Conservation (phyloP, 2,329 filamentous ascomycete genomes). For the Orbilia quercus region DNA sequence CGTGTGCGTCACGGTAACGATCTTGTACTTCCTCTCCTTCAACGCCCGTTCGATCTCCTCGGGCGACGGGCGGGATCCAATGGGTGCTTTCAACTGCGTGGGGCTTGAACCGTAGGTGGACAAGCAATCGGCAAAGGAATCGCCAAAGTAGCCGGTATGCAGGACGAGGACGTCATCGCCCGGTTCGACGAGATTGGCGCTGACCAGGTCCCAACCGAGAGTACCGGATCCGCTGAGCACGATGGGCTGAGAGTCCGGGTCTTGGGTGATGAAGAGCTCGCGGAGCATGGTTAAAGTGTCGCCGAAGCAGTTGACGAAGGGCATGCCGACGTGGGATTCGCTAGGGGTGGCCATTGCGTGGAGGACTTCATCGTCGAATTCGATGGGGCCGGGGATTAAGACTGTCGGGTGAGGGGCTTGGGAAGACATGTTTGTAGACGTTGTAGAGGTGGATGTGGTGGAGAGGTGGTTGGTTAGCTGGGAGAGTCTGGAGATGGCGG, state of each 20-base stretch:
- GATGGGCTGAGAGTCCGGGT: slow-evolving; percentile 86
- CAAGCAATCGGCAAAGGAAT: slow-evolving; percentile 92
- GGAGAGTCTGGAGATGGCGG: slow-evolving; percentile 34
- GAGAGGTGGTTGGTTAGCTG: slow-evolving; percentile 34
- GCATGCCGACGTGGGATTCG: slow-evolving; percentile 90
- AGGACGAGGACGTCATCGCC: slow-evolving; percentile 92
- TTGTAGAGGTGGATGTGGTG: background rate
- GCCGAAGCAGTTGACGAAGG: slow-evolving; percentile 89
- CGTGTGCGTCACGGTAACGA: slow-evolving; percentile 94
- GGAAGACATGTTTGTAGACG: slow-evolving; percentile 65
- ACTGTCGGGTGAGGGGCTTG: slow-evolving; percentile 72
- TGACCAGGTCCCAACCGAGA: slow-evolving; percentile 94
- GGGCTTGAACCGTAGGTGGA: slow-evolving; percentile 89
- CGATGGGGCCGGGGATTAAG: slow-evolving; percentile 96
- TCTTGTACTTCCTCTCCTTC: slow-evolving; percentile 90
- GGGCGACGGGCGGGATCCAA: slow-evolving; percentile 87
- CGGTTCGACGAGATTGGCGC: slow-evolving; percentile 89
- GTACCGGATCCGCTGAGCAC: slow-evolving; percentile 94
- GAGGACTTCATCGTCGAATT: slow-evolving; percentile 84
- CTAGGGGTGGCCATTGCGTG: slow-evolving; percentile 65
- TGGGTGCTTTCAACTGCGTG: slow-evolving; percentile 87
- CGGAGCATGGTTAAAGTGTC: slow-evolving; percentile 88
- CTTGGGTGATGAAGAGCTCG: slow-evolving; percentile 91
- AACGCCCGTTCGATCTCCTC: slow-evolving; percentile 88
- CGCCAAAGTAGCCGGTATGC: slow-evolving; percentile 93